Base-by-base conservation (phyloP, 352 stramenopile species). In the Pythium vanterpoolii region DNA sequence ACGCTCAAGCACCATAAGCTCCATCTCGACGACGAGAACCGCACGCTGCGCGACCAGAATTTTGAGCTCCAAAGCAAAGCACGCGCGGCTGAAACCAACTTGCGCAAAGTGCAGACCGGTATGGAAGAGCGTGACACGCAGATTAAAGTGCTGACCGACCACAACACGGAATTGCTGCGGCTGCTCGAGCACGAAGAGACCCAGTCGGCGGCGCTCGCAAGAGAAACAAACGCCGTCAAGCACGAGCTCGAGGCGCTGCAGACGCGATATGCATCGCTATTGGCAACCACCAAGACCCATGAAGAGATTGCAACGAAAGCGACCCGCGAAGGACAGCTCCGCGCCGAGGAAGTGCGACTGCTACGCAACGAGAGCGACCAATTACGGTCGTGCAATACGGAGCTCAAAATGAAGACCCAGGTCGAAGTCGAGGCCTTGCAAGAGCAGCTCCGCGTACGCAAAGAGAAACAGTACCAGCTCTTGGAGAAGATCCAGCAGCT, bases 391-490 rank as follows among this genome's bases (percentile, higher is more conserved):
- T 91, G 90, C 54, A 98, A 97, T 64, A 83, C 86, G 1, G 95
- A 98, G 57, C 69, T 98, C 51, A 93, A 95, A 56, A 95, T 98
- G 74, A 98, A 98, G 64, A 95, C 93, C 0, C 86, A 96, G 31
- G 93, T 99, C 28, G 96, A 99, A 66, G 71, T 99, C 4, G 96
- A 98, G 65, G 79, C 93, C 0, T 71, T 98, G 27, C 88, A 99
- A 51, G 96, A 99, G 55, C 96, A 99, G 71, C 83, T 99, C 19
- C 83, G 96, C 13, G 89, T 92, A 23, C 86, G 95, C 44, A 99
- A 98, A 69, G 94, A 98, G 67, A 98, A 99, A 53, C 96, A 98
- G 68, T 98, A 98, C 56, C 92, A 98, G 66, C 76, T 98, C 2
- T 76, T 99, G 9, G 94, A 98, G 54, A 98, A 98, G 69, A 74